Base-by-base conservation (phyloP, 164 flowering plant genomes). In the Buxus sempervirens region DNA sequence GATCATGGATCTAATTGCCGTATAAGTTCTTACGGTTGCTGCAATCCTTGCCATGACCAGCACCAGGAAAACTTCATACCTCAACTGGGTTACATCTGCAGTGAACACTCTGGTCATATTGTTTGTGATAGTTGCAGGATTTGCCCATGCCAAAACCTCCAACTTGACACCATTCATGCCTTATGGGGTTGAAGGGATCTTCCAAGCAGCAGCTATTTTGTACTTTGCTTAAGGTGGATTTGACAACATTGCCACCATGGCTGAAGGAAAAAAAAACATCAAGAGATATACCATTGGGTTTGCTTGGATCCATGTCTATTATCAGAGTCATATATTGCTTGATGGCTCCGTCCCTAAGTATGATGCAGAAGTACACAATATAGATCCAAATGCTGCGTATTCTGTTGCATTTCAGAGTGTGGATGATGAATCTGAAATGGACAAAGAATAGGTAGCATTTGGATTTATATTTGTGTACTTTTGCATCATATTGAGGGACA, bases 341-440 rank as follows among this genome's bases (percentile, higher is more conserved):
- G 60, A 79, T 86, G 84, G 84, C 89, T 0, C 74, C 82, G 26
- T 65, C 83, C 2, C 70, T 86, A 26, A 72, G 75, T 27, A 75
- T 86, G 83, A 81, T 85, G 93, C 88, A 85, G 77, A 75, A 72
- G 28, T 88, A 86, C 70, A 85, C 79, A 24, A 80, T 0, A 82
- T 86, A 15, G 84, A 83, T 65, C 45, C 69, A 4, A 66, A 82
- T 28, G 86, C 89, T 26, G 79, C 89, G 16, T 86, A 77, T 26
- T 80, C 93, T 8, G 73, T 86, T n/a, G 89, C 86, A 2, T 85
- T 88, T 66, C 72, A 82, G 67, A 76, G 70, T 12, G 80, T 84
- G 5, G 90, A n/a, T n/a, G n/a, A n/a, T n/a, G 90, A 21, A 81
- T 76, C 67, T 85, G 90, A 80, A 77, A 9, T 88, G 89, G 93